Percentiles rank a stretch among this genome's conserved stretches.
These are phyloP conservation scores for Adenanthera pavonina DNA, from an alignment of 306 rosid species.

Conservation along the genomic window DNA sequence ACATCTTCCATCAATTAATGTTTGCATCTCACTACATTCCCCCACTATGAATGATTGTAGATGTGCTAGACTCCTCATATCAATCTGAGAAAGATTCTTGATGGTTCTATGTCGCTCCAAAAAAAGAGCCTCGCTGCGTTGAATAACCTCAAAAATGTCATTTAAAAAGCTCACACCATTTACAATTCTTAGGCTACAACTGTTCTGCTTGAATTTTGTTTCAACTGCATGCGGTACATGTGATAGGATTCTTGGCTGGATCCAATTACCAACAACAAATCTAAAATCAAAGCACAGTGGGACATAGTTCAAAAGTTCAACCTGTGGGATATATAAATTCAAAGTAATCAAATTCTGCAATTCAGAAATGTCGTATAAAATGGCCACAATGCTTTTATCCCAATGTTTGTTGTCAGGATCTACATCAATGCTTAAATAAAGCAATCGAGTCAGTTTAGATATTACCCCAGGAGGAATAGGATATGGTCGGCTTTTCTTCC, in stretches of 20 bases:
- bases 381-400: background rate
- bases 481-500: background rate
- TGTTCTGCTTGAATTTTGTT: background rate
- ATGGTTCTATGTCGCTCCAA: slow-evolving; percentile 6
- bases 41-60: background rate
- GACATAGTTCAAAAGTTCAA: background rate
- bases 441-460: background rate
- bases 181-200: slow-evolving; percentile 1
- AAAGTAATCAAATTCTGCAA: background rate
- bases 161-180: background rate
- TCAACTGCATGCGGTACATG: background rate
- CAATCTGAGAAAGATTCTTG: slow-evolving; percentile 5
- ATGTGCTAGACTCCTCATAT: background rate
- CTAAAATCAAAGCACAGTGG: background rate
- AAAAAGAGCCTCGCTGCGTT: background rate
- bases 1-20: background rate
- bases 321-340: slow-evolving; percentile 9
- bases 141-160: background rate
- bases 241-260: slow-evolving; percentile 1
- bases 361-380: background rate
- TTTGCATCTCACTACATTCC: background rate
- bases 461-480: background rate
- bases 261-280: slow-evolving; percentile 8
- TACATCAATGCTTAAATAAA: slow-evolving; percentile 13
- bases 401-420: background rate